These are phyloP conservation scores for Botryotinia calthae DNA, from an alignment of 2,329 filamentous ascomycete genomes.

Conservation along the genomic window DNA sequence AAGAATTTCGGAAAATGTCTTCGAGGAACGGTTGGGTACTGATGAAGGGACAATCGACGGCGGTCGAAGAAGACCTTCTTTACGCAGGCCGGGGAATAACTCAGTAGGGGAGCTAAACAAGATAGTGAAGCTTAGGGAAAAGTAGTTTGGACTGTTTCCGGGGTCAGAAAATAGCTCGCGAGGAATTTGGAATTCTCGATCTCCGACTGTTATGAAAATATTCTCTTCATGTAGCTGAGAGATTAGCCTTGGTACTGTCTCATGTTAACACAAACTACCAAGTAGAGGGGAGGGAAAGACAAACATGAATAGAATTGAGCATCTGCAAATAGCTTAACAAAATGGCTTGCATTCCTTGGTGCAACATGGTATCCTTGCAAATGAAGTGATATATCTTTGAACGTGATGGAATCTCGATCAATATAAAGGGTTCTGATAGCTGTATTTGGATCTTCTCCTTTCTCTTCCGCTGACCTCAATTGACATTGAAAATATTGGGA, in stretches of 20 bases:
- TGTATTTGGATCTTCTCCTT: conserved; percentile 37
- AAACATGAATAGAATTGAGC: conserved; percentile 88
- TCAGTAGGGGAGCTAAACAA: conserved; percentile 81
- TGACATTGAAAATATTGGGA: conserved; percentile 91
- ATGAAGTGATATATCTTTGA: conserved; percentile 84
- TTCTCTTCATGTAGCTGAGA: conserved; percentile 88
- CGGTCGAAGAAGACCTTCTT: conserved; percentile 75
- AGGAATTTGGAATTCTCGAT: conserved; percentile 83
- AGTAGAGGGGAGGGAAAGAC: conserved; percentile 34
- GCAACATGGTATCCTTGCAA: conserved; percentile 87
- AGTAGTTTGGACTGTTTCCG: conserved; percentile 94
- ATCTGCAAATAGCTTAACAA: conserved; percentile 89
- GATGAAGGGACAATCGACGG: conserved; percentile 81
- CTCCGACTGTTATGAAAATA: conserved; percentile 89
- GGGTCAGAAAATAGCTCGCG: conserved; percentile 81
- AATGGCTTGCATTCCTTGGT: conserved; percentile 79
- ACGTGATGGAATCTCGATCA: conserved; percentile 86
- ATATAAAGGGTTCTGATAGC: conserved; percentile 83
- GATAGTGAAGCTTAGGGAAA: conserved; percentile 82
- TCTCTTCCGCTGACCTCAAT: conserved; percentile 60
- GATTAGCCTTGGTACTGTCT: conserved; percentile 76
- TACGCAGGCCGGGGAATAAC: conserved; percentile 81
- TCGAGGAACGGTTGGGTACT: conserved; percentile 77
- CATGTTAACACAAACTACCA: conserved; percentile 24
- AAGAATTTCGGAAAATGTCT: conserved; percentile 78